Base-by-base conservation (phyloP, 345 rosid genomes). In the Lepidium sativum region DNA sequence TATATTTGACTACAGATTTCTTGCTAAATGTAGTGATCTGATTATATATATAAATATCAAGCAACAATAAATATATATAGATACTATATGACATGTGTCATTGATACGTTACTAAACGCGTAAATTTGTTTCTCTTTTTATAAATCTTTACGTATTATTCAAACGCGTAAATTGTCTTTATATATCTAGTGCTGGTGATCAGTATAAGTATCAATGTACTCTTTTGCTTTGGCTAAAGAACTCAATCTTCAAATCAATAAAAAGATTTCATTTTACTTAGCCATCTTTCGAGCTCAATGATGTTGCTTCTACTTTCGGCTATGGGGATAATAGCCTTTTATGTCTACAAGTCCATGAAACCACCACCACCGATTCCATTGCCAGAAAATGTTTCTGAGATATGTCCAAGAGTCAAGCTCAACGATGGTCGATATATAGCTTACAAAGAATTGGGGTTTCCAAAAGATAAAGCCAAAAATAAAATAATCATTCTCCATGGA, bases 341-440 rank as follows among this genome's bases (percentile, higher is more conserved):
- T 78, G 80, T 78, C 56, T 81, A 80, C 73, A 75, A 65, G 59
- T 66, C 87, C 37, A 9, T 80, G 54, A n/a, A n/a, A n/a, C n/a
- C n/a, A 2, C 72, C 72, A 0, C 59, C 60, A 1, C 72, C 72
- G 1, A 59, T 68, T 39, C 66, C 66, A n/a, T 20, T 68, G 25
- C 59, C 59, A n/a, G 60, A 49, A 39, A 40, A 58, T 40, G 52
- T 39, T 13, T 67, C 79, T 2, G 31, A 65, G 23, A 74, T 68
- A 21, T 73, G 74, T 2, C 66, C 74, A 29, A 77, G 86, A 66
- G 55, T 84, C 34, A 78, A 77, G 75, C 84, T 84, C 35, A 78
- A 74, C 51, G 89, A 84, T 68, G 84, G 82, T 1, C 77, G 89
- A 45, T 52, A 80, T 72, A 25, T 84, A 73, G 86, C 86, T 42